These are phyloP conservation scores for Boletus rubescentipes DNA, from an alignment of 768 basidiomycete species.

Conservation along the genomic window DNA sequence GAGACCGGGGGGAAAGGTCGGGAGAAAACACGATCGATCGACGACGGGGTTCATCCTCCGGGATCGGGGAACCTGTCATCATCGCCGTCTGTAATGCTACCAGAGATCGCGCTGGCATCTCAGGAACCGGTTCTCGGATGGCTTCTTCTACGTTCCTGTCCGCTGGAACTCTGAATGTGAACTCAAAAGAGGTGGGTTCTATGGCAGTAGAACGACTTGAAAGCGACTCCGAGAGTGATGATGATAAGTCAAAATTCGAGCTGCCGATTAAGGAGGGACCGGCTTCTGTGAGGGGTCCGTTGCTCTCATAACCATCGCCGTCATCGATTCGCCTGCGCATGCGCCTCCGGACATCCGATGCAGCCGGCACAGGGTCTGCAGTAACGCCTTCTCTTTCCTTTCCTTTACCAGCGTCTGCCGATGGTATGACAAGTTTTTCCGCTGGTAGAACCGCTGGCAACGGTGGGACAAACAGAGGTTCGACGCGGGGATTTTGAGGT, in stretches of 20 bases:
- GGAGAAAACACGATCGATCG: conserved; percentile 25
- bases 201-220: conserved; percentile 10
- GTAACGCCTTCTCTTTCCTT: conserved; percentile 21
- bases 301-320: conserved; percentile 4
- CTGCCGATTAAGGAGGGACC: conserved; percentile 8
- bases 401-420: conserved; percentile 19
- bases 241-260: neutral
- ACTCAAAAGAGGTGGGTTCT: conserved; percentile 22
- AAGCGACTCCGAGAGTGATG: neutral
- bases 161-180: conserved; percentile 21
- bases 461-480: conserved; percentile 10
- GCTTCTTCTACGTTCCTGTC: conserved; percentile 13
- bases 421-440: neutral
- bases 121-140: conserved; percentile 27
- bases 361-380: neutral
- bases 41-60: conserved; percentile 25
- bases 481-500: conserved; percentile 15
- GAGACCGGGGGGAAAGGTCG: conserved; percentile 16
- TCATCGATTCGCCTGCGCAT: conserved; percentile 18
- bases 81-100: conserved; percentile 26
- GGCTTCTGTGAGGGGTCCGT: neutral
- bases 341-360: conserved; percentile 17
- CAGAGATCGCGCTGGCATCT: conserved; percentile 23
- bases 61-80: conserved; percentile 22
- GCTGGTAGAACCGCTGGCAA: neutral